Percentiles rank a stretch among this genome's conserved stretches.
These are phyloP conservation scores for Sporothrix globosa DNA, from an alignment of 2,329 filamentous ascomycete genomes.

Conservation along the genomic window DNA sequence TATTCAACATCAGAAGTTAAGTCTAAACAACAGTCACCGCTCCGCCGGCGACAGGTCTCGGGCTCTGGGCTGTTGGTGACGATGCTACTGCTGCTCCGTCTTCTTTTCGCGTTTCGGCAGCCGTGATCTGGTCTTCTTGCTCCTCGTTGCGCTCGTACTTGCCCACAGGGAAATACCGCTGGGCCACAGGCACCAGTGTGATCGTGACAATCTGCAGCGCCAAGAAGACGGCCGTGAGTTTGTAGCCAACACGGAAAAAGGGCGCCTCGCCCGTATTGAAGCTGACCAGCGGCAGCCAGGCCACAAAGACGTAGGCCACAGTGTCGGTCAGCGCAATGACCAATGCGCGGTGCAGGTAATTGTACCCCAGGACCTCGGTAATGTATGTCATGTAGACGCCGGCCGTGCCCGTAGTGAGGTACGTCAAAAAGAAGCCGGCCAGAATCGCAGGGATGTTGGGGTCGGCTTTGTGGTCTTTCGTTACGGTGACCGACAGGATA, in stretches of 20 bases:
- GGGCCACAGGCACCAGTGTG: constrained; percentile 16
- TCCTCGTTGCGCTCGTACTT: constrained; percentile 27
- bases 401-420: constrained; percentile 30
- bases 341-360: constrained; percentile 32
- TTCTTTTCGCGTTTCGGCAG: background rate
- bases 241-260: constrained; percentile 39
- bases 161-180: constrained; percentile 19
- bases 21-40: background rate
- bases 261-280: constrained; percentile 35
- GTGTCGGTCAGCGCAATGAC: constrained; percentile 34
- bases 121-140: constrained; percentile 4
- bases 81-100: background rate
- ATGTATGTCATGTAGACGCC: constrained; percentile 34
- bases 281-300: constrained; percentile 34
- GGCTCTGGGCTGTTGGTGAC: background rate
- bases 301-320: constrained; percentile 31
- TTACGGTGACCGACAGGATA: constrained; percentile 28
- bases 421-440: constrained; percentile 32
- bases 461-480: background rate
- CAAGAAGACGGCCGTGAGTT: constrained; percentile 40
- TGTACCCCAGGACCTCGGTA: constrained; percentile 33
- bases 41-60: background rate
- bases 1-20: background rate
- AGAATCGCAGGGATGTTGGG: constrained; percentile 29
- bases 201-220: constrained; percentile 36